Base-by-base conservation (phyloP, 1,284 basidiomycete genomes). In the Fistulinella staudtii region DNA sequence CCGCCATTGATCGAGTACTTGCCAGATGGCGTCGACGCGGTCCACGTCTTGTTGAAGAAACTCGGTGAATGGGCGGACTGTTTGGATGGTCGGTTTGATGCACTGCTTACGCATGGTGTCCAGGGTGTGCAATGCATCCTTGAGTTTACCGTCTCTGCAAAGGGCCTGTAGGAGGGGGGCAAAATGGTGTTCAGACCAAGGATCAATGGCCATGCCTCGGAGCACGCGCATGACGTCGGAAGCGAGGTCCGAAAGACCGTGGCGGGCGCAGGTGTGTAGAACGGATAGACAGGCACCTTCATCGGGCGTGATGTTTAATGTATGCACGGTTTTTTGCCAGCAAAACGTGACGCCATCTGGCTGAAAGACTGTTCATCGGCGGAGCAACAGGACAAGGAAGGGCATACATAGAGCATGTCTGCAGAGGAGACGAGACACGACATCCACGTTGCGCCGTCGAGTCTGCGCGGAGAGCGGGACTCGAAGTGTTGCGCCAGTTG, bases 201-300 rank as follows among this genome's bases (percentile, higher is more conserved):
- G 73, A 27, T 70, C 54, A 10, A 81, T 65, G 9, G 72, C 69
- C 9, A 76, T 60, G 4, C 52, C 46, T 35, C 74, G 71, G 25
- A 93, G 69, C 4, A 73, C 62, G 1, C 70, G 74, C 34, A 92
- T 67, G 13, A 76, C 84, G 23, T 80, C 76, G 4, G 75, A 68
- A n/a, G 82, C 88, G 3, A 93, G 72, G 33, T 79, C 74, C 1
- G 85, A 75, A 22, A 79, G 69, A 13, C 85, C 86, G 53, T 79
- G 72, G 10, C 88, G 80, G 17, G 77, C 87, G 13, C 86, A 87
- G 1, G 83, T 79, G 52, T 85, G 73, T 18, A 93, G 75, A 10
- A 90, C 78, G 24, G 76, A 68, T 13, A 84, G 56, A 53, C 85
- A 83, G 14, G 84, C 63, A 0, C 89, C 89, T 69, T 92, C 88